Evolutionary conservation across 331 rosid genomes (phyloP).

Genomic region (Acacia pycnantha): DNA sequence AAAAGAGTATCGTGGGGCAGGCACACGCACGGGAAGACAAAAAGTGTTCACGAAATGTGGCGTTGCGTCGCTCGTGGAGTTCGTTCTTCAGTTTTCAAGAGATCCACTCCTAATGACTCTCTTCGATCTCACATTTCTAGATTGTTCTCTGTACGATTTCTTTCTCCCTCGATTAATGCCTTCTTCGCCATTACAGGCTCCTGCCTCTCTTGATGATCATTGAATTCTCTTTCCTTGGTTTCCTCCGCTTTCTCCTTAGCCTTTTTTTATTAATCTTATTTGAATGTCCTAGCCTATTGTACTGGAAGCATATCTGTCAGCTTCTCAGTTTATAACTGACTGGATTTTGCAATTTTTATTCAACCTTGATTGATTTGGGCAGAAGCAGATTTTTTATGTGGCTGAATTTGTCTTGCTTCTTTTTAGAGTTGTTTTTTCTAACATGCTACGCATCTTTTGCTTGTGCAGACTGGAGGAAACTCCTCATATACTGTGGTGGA

Average conservation of each 20-base stretch:
- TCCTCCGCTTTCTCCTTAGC: not conserved
- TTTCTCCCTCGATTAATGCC: not conserved
- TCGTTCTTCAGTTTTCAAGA: constrained; percentile 49
- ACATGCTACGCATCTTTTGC: not conserved
- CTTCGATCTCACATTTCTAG: constrained; percentile 72
- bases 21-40: not conserved
- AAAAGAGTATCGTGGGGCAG: not conserved
- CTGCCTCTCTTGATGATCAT: not conserved
- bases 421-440: constrained; percentile 3
- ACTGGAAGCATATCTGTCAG: not conserved
- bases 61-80: constrained; percentile 79
- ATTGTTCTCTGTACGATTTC: constrained; percentile 69
- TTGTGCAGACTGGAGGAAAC: constrained; percentile 59
- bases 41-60: constrained; percentile 61
- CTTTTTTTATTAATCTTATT: not conserved
- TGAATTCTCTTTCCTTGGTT: not conserved
- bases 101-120: constrained; percentile 46
- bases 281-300: not conserved
- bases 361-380: not conserved
- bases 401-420: not conserved
- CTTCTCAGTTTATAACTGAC: not conserved
- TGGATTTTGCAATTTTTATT: not conserved
- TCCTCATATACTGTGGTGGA: constrained; percentile 88
- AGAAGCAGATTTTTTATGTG: not conserved
- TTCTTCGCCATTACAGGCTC: not conserved